Conservation (phyloP, 2,329 filamentous ascomycete genomes). For the Tricladium varicosporioides region DNA sequence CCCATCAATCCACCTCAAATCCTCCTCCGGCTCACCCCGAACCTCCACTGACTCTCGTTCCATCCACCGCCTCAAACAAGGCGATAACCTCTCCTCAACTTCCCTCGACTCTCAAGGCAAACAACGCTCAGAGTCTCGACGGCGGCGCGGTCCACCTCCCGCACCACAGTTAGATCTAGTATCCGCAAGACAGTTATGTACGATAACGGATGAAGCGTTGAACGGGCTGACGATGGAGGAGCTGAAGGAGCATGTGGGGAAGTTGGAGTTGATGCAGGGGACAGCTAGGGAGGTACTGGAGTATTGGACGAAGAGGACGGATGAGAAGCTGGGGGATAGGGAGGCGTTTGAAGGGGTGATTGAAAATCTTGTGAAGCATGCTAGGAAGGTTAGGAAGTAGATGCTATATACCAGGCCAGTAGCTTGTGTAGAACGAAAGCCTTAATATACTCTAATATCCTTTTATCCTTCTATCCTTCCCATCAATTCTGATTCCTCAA, state of each 20-base stretch:
- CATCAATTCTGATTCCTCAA: not conserved
- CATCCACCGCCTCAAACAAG: slow-evolving; percentile 29
- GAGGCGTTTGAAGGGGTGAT: slow-evolving; percentile 96
- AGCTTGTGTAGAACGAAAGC: not conserved
- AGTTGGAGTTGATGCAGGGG: slow-evolving; percentile 67
- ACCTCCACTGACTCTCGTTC: slow-evolving; percentile 51
- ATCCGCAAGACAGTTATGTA: slow-evolving; percentile 73
- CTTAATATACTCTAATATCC: slow-evolving; percentile 2
- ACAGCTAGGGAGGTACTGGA: slow-evolving; percentile 75
- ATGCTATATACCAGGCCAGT: not conserved
- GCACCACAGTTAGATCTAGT: slow-evolving; percentile 78
- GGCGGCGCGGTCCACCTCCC: slow-evolving; percentile 58
- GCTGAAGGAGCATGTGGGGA: slow-evolving; percentile 67
- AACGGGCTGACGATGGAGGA: slow-evolving; percentile 76
- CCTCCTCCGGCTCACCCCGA: slow-evolving; percentile 50
- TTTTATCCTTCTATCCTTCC: not conserved
- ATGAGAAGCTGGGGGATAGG: slow-evolving; percentile 84
- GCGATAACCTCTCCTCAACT: slow-evolving; percentile 54
- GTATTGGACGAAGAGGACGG: slow-evolving; percentile 83
- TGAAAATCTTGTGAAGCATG: slow-evolving; percentile 92
- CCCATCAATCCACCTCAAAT: slow-evolving; percentile 64
- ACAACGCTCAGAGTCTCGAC: slow-evolving; percentile 40
- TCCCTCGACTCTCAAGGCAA: slow-evolving; percentile 60
- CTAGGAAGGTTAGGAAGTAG: slow-evolving; percentile 78
- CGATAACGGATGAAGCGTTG: slow-evolving; percentile 80